phyloP scores from a whole-genome alignment of 352 stramenopile genomes.

The Globisporangium lucens region DNA sequence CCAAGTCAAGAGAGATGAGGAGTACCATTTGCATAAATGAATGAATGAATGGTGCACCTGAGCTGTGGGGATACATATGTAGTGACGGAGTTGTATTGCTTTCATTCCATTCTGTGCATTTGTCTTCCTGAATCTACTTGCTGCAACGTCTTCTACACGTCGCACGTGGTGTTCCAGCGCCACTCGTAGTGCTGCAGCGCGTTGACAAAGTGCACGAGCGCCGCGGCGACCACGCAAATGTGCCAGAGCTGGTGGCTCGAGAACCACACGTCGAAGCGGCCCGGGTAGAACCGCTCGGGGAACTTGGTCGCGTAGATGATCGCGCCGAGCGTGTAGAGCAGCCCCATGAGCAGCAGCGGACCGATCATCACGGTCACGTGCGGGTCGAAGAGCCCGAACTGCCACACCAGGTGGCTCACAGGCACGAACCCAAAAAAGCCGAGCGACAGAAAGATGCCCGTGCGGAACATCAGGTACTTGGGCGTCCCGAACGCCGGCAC shows the following conservation, averaged over 20 bases:
- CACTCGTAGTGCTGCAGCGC: conserved; percentile 84
- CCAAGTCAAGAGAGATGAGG: too few species aligned
- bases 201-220: conserved; percentile 83
- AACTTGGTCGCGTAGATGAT: conserved; percentile 86
- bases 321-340: conserved; percentile 75
- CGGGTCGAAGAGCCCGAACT: conserved; percentile 75
- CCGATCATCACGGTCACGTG: conserved; percentile 86
- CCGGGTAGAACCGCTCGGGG: conserved; percentile 81
- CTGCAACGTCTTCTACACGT: conserved; percentile 31
- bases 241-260: conserved; percentile 88
- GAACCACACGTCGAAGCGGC: conserved; percentile 83
- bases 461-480: conserved; percentile 70
- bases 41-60: too few species aligned
- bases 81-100: neutral
- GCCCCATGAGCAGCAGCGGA: conserved; percentile 67
- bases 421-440: conserved; percentile 82
- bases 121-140: neutral
- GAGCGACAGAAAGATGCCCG: conserved; percentile 72
- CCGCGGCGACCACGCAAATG: conserved; percentile 83
- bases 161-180: conserved; percentile 80
- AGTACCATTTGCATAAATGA: too few species aligned
- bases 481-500: conserved; percentile 66
- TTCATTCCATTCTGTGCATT: neutral
- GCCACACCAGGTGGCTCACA: conserved; percentile 69
- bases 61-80: neutral